Conservation (phyloP, 1,139 yeast species). For the Diutina scorzettiae region DNA sequence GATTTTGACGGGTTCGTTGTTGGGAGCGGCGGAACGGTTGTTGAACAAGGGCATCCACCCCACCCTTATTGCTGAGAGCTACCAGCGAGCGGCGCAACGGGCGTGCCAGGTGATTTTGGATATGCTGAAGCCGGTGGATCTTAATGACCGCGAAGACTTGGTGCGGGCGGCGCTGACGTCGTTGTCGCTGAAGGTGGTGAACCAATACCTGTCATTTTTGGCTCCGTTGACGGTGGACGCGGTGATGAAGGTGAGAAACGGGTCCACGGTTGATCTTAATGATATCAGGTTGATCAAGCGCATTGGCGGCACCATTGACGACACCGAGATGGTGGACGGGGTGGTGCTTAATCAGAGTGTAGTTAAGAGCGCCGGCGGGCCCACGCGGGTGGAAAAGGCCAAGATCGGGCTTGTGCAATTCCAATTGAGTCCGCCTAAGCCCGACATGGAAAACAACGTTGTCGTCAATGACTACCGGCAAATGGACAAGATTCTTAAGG, state of each 20-base stretch:
- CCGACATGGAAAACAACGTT: slow-evolving; percentile 96
- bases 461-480: slow-evolving; percentile 97
- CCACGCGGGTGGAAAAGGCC: slow-evolving; percentile 89
- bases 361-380: slow-evolving; percentile 91
- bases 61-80: slow-evolving; percentile 85
- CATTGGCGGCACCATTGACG: slow-evolving; percentile 96
- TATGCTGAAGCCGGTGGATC: slow-evolving; percentile 69
- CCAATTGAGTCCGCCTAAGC: slow-evolving; percentile 97
- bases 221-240: slow-evolving; percentile 96
- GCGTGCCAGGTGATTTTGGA: slow-evolving; percentile 76
- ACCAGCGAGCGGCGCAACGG: slow-evolving; percentile 84
- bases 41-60: slow-evolving; percentile 92
- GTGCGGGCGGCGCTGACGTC: slow-evolving; percentile 93
- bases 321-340: slow-evolving; percentile 86
- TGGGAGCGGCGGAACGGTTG: slow-evolving; percentile 89
- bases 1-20: slow-evolving; percentile 82
- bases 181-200: slow-evolving; percentile 84
- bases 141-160: slow-evolving; percentile 69
- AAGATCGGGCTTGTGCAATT: slow-evolving; percentile 85
- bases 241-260: slow-evolving; percentile 64
- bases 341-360: slow-evolving; percentile 88
- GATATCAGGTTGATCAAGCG: slow-evolving; percentile 86
- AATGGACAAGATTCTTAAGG: slow-evolving; percentile 96
- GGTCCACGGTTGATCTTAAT: slow-evolving; percentile 65
- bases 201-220: slow-evolving; percentile 73